phyloP scores from a whole-genome alignment of 345 rosid genomes.

The Gossypium anomalum region DNA sequence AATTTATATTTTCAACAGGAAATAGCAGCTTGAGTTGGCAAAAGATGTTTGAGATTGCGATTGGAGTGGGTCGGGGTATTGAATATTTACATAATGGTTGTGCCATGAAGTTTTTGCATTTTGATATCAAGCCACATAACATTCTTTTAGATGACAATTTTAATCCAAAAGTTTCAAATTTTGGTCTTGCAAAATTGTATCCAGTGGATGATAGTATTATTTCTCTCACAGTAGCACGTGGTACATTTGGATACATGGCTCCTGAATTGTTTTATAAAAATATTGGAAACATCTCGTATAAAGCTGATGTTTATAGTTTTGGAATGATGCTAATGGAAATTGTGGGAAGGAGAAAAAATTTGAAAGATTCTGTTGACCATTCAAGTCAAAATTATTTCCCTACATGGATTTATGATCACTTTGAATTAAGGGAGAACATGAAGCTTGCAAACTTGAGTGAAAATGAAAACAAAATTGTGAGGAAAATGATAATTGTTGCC shows the following conservation, averaged over 20 bases:
- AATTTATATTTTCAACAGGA: no score
- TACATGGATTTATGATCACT: conserved; percentile 8
- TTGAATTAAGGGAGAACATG: neutral
- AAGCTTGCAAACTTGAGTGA: neutral
- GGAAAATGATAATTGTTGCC: neutral
- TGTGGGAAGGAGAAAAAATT: conserved; percentile 1
- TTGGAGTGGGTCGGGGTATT: no score
- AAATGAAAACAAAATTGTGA: neutral
- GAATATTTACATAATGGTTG: no score
- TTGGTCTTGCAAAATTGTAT: no score
- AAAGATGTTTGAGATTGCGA: no score
- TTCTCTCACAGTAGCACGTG: no score
- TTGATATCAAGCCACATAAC: no score
- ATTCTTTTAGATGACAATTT: neutral
- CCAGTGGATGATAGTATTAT: no score
- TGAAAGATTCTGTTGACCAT: neutral
- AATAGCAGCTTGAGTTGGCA: no score
- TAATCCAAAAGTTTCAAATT: no score
- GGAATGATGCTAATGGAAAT: conserved; percentile 16
- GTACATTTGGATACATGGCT: conserved; percentile 3
- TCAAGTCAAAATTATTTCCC: conserved; percentile 19
- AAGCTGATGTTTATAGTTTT: neutral
- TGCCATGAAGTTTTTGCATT: no score
- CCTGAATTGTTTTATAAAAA: conserved; percentile 4
- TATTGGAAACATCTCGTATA: conserved; percentile 2